phyloP scores from a whole-genome alignment of 2,329 filamentous ascomycete genomes.

The Cryphonectria parasitica region DNA sequence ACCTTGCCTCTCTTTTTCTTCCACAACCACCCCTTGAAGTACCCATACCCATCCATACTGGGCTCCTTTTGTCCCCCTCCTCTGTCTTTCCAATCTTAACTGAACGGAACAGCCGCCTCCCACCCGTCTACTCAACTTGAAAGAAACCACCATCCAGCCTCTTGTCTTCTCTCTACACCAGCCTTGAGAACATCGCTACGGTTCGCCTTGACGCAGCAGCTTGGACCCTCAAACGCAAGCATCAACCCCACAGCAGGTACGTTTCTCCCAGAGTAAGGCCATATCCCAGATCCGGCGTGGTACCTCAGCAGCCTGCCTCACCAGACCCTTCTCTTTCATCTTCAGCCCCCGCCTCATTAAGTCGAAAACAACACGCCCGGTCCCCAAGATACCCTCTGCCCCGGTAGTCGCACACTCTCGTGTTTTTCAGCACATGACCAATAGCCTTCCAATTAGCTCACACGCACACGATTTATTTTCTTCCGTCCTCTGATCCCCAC shows the following conservation, averaged over 20 bases:
- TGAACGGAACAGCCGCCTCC: not conserved
- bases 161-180: not conserved
- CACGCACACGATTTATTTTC: not conserved
- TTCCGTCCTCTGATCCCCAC: not conserved
- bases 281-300: not conserved
- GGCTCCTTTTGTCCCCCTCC: too few relatives aligned
- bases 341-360: not conserved
- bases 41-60: not conserved
- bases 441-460: not conserved
- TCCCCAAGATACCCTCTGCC: not conserved
- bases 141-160: not conserved
- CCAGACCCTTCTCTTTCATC: not conserved
- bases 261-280: not conserved
- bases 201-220: not conserved
- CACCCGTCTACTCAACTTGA: not conserved
- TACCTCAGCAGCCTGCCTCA: not conserved
- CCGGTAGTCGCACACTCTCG: not conserved
- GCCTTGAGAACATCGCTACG: not conserved
- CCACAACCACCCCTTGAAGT: not conserved
- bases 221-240: not conserved
- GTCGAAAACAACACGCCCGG: not conserved
- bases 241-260: not conserved
- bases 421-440: not conserved
- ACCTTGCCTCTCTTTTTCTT: not conserved
- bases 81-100: not conserved